A percentile compares a stretch with the other conserved stretches of the same genome.
Conservation (phyloP, 805 yeast genomes). For the Kuraishia capsulata region DNA sequence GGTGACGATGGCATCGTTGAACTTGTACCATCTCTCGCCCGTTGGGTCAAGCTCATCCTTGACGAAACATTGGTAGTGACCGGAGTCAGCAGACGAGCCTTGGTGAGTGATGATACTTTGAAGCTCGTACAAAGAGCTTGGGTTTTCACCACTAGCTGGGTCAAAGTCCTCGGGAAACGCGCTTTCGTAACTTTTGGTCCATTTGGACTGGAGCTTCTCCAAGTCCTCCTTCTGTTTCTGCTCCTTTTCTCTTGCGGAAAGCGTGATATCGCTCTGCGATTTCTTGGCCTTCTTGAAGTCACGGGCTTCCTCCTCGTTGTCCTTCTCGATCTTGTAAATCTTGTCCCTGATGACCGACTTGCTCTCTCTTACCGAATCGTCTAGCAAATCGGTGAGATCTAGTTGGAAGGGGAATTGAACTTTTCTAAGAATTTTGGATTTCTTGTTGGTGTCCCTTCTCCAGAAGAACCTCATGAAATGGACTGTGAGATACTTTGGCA, state of each 20-base stretch:
- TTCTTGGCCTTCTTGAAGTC: constrained; percentile 58
- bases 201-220: constrained; percentile 38
- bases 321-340: constrained; percentile 67
- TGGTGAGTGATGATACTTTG: constrained; percentile 82
- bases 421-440: constrained; percentile 88
- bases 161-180: constrained; percentile 39
- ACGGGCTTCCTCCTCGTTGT: constrained; percentile 59
- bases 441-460: constrained; percentile 85
- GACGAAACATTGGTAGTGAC: constrained; percentile 91
- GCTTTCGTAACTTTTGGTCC: constrained; percentile 32
- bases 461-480: constrained; percentile 94
- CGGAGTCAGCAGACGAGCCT: constrained; percentile 94
- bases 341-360: constrained; percentile 70
- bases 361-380: constrained; percentile 60
- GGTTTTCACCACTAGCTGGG: constrained; percentile 61
- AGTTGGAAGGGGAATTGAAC: constrained; percentile 92
- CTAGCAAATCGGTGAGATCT: constrained; percentile 79
- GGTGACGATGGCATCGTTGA: constrained; percentile 85
- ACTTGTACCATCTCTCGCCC: constrained; percentile 86
- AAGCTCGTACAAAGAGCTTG: constrained; percentile 80
- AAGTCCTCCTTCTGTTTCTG: constrained; percentile 44
- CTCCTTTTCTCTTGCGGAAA: constrained; percentile 45
- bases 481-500: constrained; percentile 83
- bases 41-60: constrained; percentile 55
- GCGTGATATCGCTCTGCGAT: constrained; percentile 15